Percentiles rank a stretch among this genome's conserved stretches.
phyloP scores from a whole-genome alignment of 192 early-diverging fungal species.

The Backusella tuberculispora region DNA sequence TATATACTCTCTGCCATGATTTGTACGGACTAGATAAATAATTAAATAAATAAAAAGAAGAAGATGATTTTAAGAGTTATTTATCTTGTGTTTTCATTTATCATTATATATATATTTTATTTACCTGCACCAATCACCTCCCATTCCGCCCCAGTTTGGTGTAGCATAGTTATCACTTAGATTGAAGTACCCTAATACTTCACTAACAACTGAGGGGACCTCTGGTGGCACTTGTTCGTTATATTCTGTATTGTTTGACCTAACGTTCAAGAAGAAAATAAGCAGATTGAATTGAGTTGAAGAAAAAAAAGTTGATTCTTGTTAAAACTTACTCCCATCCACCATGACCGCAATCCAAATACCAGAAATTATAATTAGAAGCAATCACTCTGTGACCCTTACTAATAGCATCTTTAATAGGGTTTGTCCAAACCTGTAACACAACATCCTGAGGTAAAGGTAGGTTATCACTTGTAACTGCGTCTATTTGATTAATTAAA shows the following conservation, averaged over 20 bases:
- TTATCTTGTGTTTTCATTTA: not conserved
- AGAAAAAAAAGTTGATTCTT: not conserved
- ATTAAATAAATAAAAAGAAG: not conserved
- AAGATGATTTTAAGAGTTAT: not conserved
- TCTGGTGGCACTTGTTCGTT: constrained; percentile 40
- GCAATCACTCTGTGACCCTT: constrained; percentile 68
- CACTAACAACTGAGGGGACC: constrained; percentile 33
- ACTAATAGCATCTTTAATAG: constrained; percentile 59
- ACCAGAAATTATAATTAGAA: constrained; percentile 68
- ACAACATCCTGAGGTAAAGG: constrained; percentile 58
- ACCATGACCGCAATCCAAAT: constrained; percentile 81
- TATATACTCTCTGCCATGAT: constrained; percentile 75
- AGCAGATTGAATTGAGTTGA: no score
- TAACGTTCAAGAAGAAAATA: not conserved
- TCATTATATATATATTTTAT: not conserved
- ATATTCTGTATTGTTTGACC: constrained; percentile 62
- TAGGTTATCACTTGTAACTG: constrained; percentile 52
- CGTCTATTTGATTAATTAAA: constrained; percentile 41
- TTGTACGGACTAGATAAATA: constrained; percentile 63
- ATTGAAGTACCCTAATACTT: constrained; percentile 31
- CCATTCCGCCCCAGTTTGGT: constrained; percentile 48
- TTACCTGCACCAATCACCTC: constrained; percentile 71
- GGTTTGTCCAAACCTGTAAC: constrained; percentile 75
- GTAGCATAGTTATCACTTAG: constrained; percentile 33
- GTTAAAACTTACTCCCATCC: constrained; percentile 56